Percentiles rank a stretch among this genome's conserved stretches.
Conservation (phyloP, 148 eudicot genomes). For the Vaccinium myrtillus region DNA sequence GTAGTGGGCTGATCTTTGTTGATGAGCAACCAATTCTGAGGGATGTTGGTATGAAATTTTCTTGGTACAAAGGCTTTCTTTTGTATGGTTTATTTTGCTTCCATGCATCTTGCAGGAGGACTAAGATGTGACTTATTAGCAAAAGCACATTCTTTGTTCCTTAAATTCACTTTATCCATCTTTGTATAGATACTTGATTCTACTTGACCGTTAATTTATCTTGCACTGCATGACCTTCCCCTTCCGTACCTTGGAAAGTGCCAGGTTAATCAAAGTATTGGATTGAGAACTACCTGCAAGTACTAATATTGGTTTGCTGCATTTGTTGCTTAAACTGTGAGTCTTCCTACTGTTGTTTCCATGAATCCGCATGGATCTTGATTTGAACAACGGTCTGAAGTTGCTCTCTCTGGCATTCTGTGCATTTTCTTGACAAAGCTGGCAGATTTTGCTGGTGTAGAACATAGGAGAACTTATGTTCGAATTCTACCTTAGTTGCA, state of each 20-base stretch:
- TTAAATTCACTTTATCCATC: not conserved
- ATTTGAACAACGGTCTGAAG: not conserved
- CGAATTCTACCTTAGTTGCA: not conserved
- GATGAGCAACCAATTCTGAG: slow-evolving; percentile 5
- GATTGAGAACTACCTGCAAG: not conserved
- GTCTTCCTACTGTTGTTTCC: not conserved
- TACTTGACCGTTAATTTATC: not conserved
- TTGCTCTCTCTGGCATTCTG: not conserved
- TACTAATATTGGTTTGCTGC: not conserved
- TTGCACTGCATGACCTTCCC: not conserved
- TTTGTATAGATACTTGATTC: not conserved
- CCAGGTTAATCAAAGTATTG: not conserved
- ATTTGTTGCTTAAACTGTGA: not conserved
- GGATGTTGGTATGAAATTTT: not conserved
- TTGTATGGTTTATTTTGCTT: no score
- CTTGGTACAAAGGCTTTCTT: not conserved
- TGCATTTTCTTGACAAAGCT: not conserved
- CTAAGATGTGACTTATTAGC: not conserved
- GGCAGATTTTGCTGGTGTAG: not conserved
- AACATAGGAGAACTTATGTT: not conserved
- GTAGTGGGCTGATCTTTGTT: slow-evolving; percentile 9
- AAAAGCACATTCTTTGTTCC: not conserved
- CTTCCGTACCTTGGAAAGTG: not conserved
- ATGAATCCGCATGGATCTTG: not conserved
- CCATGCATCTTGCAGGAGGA: not conserved